Base-by-base conservation (phyloP, 2,329 filamentous ascomycete genomes). In the Fusarium zealandicum region DNA sequence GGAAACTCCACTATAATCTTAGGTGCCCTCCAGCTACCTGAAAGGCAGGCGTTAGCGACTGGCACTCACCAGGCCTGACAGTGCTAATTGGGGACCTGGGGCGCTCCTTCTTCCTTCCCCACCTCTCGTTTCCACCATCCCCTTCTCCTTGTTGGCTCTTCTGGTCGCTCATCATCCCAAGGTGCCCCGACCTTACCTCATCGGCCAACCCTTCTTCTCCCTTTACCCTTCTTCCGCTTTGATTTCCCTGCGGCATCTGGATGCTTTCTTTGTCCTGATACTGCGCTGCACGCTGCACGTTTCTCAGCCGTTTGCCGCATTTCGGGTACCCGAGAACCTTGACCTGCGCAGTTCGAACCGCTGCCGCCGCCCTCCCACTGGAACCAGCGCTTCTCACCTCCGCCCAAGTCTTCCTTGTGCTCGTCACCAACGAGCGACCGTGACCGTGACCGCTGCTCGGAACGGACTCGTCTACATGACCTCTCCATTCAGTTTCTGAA, bases 391-490 rank as follows among this genome's bases (percentile, higher is more conserved):
- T 51, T 59, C 43, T 40, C 28, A 45, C 61, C 50, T 62, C 61
- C 65, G 54, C 65, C 57, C 49, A 54, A 46, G 47, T 50, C 52
- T 53, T 35, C 50, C 51, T 39, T 43, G 56, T 60, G 51, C 49
- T 61, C 54, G 61, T 66, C 53, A 54, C 61, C 57, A 41, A 58
- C 57, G 42, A 59, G 54, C 47, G 52, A 54, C 38, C 20, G 40
- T 54, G 22, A 48, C 35, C 50, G 61, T 66, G 59, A 67, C 63
- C 64, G 57, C 64, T 51, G 61, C 57, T 59, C 54, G 47, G 33
- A 48, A 47, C 41, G 35, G 20, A 53, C 51, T 60, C 47, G 59
- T 54, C 57, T 67, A 67, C 59, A 69, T 69, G 66, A 60, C 50
- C 59, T 56, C 51, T 28, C 41, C 49, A 33, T 43, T 35, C 37